Evolutionary conservation across 2,329 filamentous ascomycete genomes (phyloP).

Genomic region (Zymoseptoria brevis): DNA sequence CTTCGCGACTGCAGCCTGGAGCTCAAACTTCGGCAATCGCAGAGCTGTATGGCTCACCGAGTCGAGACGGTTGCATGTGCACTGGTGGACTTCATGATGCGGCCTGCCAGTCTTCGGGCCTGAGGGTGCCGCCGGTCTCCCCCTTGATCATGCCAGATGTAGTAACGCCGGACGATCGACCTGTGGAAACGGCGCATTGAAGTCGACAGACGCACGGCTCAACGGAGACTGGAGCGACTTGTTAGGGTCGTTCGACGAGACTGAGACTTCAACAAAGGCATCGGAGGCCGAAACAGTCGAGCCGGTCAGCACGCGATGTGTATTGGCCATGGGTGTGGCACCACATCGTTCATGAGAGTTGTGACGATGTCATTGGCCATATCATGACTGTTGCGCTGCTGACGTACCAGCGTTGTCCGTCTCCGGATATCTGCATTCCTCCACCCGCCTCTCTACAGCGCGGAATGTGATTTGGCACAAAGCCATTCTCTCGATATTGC

Average conservation of each 20-base stretch:
- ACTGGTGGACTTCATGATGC: constrained; percentile 15
- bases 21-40: not conserved
- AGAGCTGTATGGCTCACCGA: constrained; percentile 15
- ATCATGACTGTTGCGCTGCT: not conserved
- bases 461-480: constrained; percentile 18
- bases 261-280: not conserved
- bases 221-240: not conserved
- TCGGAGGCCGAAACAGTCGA: not conserved
- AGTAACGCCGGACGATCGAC: not conserved
- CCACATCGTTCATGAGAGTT: not conserved
- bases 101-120: constrained; percentile 11
- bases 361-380: not conserved
- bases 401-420: not conserved
- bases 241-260: not conserved
- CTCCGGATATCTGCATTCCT: constrained; percentile 11
- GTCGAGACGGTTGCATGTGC: constrained; percentile 11
- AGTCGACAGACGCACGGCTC: not conserved
- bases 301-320: not conserved
- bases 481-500: constrained; percentile 16
- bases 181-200: not conserved
- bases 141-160: not conserved
- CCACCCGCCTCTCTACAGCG: constrained; percentile 5
- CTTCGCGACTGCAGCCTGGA: not conserved
- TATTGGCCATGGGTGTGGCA: not conserved
- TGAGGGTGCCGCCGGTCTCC: constrained; percentile 8